Conservation (phyloP, 257 asterid genomes). For the Thymus mandschuricus region DNA sequence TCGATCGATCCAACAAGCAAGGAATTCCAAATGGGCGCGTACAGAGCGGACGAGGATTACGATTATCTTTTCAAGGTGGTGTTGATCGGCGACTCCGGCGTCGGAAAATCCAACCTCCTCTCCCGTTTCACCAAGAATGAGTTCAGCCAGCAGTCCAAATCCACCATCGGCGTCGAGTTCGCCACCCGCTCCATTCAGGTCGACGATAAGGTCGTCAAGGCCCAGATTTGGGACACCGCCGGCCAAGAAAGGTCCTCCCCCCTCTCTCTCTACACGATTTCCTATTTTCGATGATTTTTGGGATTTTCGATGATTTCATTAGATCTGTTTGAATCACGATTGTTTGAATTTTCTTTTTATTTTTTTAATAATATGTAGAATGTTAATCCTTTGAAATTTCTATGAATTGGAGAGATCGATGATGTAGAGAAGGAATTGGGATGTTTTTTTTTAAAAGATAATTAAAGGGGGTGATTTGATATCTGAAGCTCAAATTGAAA, state of each 20-base stretch:
- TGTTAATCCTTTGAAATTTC: no score
- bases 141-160: conserved; percentile 78
- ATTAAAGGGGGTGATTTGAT: neutral
- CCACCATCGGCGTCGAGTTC: conserved; percentile 86
- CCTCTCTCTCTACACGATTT: neutral
- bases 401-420: no score
- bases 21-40: conserved; percentile 51
- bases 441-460: neutral
- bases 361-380: neutral
- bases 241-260: conserved; percentile 72
- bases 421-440: neutral
- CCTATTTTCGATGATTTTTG: neutral
- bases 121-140: conserved; percentile 78
- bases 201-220: conserved; percentile 76
- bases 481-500: neutral
- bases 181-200: conserved; percentile 80
- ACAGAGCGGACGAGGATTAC: conserved; percentile 84
- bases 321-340: neutral
- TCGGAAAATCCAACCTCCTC: conserved; percentile 79
- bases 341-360: neutral
- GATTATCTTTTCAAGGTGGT: conserved; percentile 86
- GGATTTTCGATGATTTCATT: neutral
- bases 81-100: conserved; percentile 82
- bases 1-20: neutral
- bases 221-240: conserved; percentile 94